Evolutionary conservation across 768 basidiomycete species (phyloP).

Genomic region (Dioszegia aurantiaca): DNA sequence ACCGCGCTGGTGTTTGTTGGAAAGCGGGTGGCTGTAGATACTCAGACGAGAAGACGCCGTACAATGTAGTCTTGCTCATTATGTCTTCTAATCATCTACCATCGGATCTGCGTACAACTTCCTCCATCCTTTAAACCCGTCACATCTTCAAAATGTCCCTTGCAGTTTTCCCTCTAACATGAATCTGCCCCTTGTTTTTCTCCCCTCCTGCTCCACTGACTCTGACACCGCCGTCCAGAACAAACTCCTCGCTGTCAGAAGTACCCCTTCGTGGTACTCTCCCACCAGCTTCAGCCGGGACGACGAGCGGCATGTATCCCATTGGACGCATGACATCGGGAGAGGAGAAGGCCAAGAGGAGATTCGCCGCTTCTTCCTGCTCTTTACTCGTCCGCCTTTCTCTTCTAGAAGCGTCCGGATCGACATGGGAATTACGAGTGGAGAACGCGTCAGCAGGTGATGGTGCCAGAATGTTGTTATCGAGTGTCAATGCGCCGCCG

Average conservation of each 20-base stretch:
- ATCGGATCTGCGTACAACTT: not conserved
- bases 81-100: too few relatives aligned
- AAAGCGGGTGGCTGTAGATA: too few relatives aligned
- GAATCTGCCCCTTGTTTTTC: not conserved
- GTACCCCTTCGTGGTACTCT: slow-evolving; percentile 25
- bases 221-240: slow-evolving; percentile 27
- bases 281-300: slow-evolving; percentile 1
- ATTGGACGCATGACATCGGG: slow-evolving; percentile 40
- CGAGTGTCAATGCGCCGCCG: slow-evolving; percentile 32
- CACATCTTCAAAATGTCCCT: slow-evolving; percentile 44
- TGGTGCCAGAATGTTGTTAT: slow-evolving; percentile 1
- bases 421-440: not conserved
- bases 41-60: too few relatives aligned
- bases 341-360: slow-evolving; percentile 43
- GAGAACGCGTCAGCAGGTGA: slow-evolving; percentile 1
- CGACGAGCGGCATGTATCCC: slow-evolving; percentile 16
- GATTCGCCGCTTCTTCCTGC: slow-evolving; percentile 40
- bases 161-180: slow-evolving; percentile 37
- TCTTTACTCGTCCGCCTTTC: slow-evolving; percentile 13
- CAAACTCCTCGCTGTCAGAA: slow-evolving; percentile 39
- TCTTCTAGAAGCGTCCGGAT: not conserved
- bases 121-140: not conserved
- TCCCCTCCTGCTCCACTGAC: not conserved
- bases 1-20: too few relatives aligned
- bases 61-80: not conserved